Base-by-base conservation (phyloP, 768 basidiomycete genomes). In the Lentinus brumalis region DNA sequence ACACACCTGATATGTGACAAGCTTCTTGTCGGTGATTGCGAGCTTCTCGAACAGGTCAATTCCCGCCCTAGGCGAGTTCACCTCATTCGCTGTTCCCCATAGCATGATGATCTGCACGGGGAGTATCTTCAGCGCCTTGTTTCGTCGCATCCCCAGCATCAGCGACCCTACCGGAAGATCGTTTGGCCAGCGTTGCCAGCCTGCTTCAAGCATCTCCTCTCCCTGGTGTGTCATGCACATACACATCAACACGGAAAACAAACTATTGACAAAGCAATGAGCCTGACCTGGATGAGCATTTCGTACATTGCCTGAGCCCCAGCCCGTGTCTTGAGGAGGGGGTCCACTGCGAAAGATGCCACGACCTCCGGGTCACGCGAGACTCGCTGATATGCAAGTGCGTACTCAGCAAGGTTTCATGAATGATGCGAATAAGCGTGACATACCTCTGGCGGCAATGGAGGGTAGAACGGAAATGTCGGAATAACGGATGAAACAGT, bases 11-110 rank as follows among this genome's bases (percentile, higher is more conserved):
- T 77, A 80, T 9, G 69, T 55, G 6, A 74, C 69, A 29, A 85
- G 73, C 42, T 73, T 79, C 77, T 90, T 89, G 65, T 83, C 76
- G 7, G 74, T 69, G 0, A 79, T 80, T 9, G 70, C 40, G 59
- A 89, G 71, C 21, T 79, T 78, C 41, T 82, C 78, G 61, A 79
- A 69, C 66, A 90, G 85, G 14, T 69, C 69, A 60, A 85, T 70
- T 0, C 84, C 79, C 5, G 86, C 83, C 61, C 78, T 77, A 59
- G 59, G 68, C 1, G 81, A 85, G 0, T 85, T 83, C 4, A 59
- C 58, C 52, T 59, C 53, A 18, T 59, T 51, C 11, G 44, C 58
- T 3, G 58, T 59, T 26, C 58, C 58, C 51, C 58, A 59, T 11
- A 44, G 14, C 58, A 53, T 59, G 32, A 53, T 42, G 16, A 53